Evolutionary conservation across 2,329 filamentous ascomycete genomes (phyloP), one percentile per base, ranked within the genome.

Genomic region (Helotiales sp.): DNA sequence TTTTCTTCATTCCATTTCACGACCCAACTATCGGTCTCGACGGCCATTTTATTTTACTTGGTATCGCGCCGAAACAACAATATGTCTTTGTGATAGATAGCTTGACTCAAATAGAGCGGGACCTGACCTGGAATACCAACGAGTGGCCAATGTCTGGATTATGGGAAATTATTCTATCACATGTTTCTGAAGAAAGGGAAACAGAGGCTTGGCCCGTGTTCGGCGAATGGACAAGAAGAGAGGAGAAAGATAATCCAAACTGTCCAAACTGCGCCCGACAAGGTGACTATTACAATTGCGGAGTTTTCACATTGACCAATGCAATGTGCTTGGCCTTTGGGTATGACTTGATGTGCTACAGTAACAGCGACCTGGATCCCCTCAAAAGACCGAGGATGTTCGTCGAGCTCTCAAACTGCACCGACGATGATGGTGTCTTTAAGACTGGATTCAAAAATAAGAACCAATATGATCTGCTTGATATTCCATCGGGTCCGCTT

Each of bases 1-100:
- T 43, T n/a, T 30, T 62, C 1, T 62, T 62, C 13, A 15, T 62
- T 6, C 60, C 60, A 11, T 40, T 24, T 47, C 26, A 54, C 30
- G 30, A 62, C 4, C 5, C 24, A 4, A 28, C 17, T 13, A n/a
- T 22, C 2, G 37, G 49, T 1, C 45, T 54, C 4, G 26, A 32
- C 5, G 37, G 49, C 2, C 45, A 62, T n/a, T 54, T 20, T 10
- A 24, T 11, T 6, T 20, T 62, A 1, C 24, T 54, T 4, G 60
- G 60, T 1, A 50, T 62, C 10, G 30, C 60, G 1, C 60, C 60
- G 6, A 62, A 62, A 40, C 45, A 62, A 15, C 17, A 54, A 7
- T 54, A 52, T 22, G n/a, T n/a, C 1, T 62, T 61, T 34, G 17
- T 32, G 0, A 62, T 62, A 5, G 60, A 62, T 32, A 24, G 45